phyloP scores from a whole-genome alignment of 371 early-diverging fungal species.

The Mucor lusitanicus region DNA sequence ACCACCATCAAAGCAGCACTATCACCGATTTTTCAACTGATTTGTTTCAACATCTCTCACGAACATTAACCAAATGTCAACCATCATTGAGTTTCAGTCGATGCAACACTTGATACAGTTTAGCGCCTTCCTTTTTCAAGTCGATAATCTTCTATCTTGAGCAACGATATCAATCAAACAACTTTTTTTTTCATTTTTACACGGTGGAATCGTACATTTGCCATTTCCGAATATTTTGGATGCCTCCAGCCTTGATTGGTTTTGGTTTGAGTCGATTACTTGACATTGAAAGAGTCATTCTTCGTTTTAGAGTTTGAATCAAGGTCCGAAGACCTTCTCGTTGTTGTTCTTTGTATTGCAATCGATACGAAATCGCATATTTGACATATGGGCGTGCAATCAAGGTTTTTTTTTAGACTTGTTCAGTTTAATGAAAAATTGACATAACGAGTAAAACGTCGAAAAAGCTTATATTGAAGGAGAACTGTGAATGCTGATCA shows the following conservation, averaged over 20 bases:
- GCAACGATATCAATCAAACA: not conserved
- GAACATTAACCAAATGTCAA: not conserved
- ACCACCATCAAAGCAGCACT: too few relatives aligned
- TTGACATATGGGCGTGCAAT: not conserved
- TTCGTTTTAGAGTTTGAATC: not conserved
- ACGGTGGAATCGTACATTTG: slow-evolving; percentile 5
- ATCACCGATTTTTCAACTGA: too few relatives aligned
- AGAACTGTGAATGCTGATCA: not conserved
- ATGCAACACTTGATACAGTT: not conserved
- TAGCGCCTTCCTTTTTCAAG: not conserved
- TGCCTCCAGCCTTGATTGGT: slow-evolving; percentile 1
- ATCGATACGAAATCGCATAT: not conserved
- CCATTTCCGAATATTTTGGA: not conserved
- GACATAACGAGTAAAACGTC: not conserved
- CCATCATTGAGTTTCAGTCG: not conserved
- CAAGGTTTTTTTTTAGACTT: not conserved
- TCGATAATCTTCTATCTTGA: not conserved
- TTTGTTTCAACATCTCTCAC: not conserved
- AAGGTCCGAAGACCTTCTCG: not conserved
- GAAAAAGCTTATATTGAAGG: not conserved
- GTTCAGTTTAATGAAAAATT: not conserved
- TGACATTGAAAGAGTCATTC: not conserved
- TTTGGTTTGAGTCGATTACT: not conserved
- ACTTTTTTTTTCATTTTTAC: slow-evolving; percentile 6
- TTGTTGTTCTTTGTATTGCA: not conserved